These are phyloP conservation scores for Quercus tomentella DNA, from an alignment of 331 rosid species.

Conservation along the genomic window DNA sequence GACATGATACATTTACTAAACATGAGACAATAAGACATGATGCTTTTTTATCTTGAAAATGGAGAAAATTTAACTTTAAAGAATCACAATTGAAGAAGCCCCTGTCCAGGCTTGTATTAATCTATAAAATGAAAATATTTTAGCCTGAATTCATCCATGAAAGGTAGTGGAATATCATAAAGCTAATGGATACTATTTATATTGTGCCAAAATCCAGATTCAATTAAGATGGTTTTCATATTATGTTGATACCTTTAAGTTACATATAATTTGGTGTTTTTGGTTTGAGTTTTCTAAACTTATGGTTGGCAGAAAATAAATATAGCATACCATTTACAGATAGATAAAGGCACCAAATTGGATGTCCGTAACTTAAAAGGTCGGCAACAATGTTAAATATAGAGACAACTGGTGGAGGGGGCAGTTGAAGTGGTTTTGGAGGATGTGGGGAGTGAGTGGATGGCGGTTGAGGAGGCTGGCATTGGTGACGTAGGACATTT, in stretches of 20 bases:
- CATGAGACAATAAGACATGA: too few species aligned
- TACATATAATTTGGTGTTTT: neutral
- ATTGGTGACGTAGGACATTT: too few species aligned
- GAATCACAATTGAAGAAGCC: too few species aligned
- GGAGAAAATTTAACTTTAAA: too few species aligned
- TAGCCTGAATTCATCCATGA: neutral
- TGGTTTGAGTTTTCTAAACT: neutral
- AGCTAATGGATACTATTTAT: too few species aligned
- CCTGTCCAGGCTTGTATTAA: too few species aligned
- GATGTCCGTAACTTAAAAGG: neutral
- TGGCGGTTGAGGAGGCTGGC: too few species aligned
- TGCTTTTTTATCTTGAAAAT: too few species aligned
- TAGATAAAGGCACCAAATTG: neutral
- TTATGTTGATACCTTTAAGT: neutral
- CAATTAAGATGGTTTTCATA: neutral
- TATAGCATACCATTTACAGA: neutral
- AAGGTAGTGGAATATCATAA: neutral
- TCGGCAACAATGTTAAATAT: neutral
- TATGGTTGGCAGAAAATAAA: neutral
- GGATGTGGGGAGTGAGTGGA: too few species aligned
- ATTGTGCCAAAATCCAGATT: neutral
- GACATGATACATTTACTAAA: too few species aligned
- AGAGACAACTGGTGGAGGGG: neutral
- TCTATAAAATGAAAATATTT: too few species aligned
- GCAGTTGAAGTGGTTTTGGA: too few species aligned